Evolutionary conservation across 495 filamentous ascomycete species (phyloP).

Genomic region (Delitschia confertaspora): DNA sequence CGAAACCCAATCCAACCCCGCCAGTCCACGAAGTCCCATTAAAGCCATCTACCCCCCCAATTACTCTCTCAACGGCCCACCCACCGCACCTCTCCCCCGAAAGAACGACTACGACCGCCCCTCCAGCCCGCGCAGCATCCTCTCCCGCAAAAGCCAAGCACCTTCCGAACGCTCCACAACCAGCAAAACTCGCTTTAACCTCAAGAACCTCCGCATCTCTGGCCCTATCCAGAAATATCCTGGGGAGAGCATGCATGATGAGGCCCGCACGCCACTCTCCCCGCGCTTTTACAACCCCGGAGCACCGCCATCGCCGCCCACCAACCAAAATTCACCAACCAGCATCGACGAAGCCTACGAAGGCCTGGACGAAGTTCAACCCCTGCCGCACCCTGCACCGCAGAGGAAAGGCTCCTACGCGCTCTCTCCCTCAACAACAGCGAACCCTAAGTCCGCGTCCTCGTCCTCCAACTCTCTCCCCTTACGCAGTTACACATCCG

Average conservation of each 20-base stretch:
- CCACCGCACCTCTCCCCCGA: conserved; percentile 19
- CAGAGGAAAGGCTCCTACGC: conserved; percentile 21
- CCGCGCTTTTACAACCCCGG: conserved; percentile 52
- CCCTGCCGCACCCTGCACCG: conserved; percentile 30
- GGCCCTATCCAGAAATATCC: conserved; percentile 47
- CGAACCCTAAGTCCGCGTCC: conserved; percentile 10
- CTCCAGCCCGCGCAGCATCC: conserved; percentile 24
- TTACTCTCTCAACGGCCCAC: conserved; percentile 18
- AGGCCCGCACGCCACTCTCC: conserved; percentile 48
- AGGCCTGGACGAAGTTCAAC: conserved; percentile 30
- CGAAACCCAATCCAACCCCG: conserved; percentile 15
- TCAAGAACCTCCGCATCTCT: conserved; percentile 50
- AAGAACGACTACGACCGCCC: conserved; percentile 8
- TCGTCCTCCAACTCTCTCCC: conserved; percentile 20
- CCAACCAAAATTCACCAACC: conserved; percentile 21
- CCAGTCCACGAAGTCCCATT: conserved; percentile 27
- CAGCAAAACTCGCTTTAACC: conserved; percentile 33
- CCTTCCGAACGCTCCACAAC: conserved; percentile 39
- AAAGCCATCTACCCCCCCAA: conserved; percentile 37
- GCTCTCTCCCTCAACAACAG: conserved; percentile 9
- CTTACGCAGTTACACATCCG: conserved; percentile 23
- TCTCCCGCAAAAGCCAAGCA: conserved; percentile 25
- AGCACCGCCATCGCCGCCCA: conserved; percentile 43
- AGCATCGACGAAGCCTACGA: conserved; percentile 30
- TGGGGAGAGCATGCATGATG: conserved; percentile 37